A percentile compares a stretch with the other conserved stretches of the same genome.
Conservation (phyloP, 768 basidiomycete genomes). For the Leccinum sublutescens region DNA sequence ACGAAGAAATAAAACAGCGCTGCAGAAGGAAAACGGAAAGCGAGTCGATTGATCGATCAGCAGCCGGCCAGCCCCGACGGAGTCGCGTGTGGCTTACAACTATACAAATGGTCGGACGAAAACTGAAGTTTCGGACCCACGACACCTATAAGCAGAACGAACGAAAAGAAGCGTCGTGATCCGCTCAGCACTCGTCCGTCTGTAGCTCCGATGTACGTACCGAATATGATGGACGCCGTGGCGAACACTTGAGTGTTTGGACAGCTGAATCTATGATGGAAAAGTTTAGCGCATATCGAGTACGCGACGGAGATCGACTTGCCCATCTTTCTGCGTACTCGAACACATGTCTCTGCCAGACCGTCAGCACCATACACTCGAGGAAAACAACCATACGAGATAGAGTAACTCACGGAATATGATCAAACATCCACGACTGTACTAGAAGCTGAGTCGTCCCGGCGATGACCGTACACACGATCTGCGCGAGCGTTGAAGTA, state of each 20-base stretch:
- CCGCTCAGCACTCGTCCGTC: conserved; percentile 4
- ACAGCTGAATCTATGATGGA: conserved; percentile 44
- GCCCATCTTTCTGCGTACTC: conserved; percentile 40
- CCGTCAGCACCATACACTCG: not conserved
- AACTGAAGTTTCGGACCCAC: conserved; percentile 65
- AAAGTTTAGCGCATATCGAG: not conserved
- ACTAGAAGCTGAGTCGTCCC: conserved; percentile 75
- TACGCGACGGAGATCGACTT: not conserved
- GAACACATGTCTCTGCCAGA: conserved; percentile 46
- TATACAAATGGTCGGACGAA: conserved; percentile 55
- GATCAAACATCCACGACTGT: conserved; percentile 67
- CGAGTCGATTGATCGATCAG: not conserved
- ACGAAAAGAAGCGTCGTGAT: not conserved
- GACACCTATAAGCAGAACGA: conserved; percentile 44
- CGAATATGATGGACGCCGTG: conserved; percentile 55
- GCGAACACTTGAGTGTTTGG: conserved; percentile 51
- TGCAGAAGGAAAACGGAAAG: conserved; percentile 15
- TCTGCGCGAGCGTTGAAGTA: conserved; percentile 30
- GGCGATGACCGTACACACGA: conserved; percentile 63
- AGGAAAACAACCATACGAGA: not conserved
- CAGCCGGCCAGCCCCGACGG: conserved; percentile 22
- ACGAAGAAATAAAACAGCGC: conserved; percentile 71
- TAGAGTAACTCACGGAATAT: conserved; percentile 46
- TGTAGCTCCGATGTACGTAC: conserved; percentile 12
- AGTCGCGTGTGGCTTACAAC: not conserved